A percentile compares a stretch with the other conserved stretches of the same genome.
Evolutionary conservation across 352 stramenopile species (phyloP).

Genomic region (Globisporangium iwayamae): DNA sequence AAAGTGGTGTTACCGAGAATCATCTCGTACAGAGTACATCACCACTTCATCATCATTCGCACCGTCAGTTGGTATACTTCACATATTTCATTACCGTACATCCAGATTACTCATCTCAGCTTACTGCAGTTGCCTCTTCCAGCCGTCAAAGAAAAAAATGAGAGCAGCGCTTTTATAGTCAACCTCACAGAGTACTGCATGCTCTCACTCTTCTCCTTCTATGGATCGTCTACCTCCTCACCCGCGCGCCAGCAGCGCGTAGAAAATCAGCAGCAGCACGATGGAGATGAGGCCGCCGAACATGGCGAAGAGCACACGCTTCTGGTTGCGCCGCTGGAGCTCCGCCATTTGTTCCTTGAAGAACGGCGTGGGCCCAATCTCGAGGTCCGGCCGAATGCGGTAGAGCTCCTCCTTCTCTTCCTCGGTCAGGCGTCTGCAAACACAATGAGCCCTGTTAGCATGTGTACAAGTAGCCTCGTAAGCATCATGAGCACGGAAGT

Average conservation of each 20-base stretch:
- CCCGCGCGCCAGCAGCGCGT: slow-evolving; percentile 38
- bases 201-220: not conserved
- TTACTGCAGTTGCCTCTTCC: too few species aligned
- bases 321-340: slow-evolving; percentile 54
- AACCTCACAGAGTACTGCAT: slow-evolving; percentile 1
- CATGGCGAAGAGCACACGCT: slow-evolving; percentile 68
- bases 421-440: slow-evolving; percentile 53
- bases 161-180: slow-evolving; percentile 10
- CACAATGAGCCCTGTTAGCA: not conserved
- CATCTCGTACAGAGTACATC: too few species aligned
- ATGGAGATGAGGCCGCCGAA: slow-evolving; percentile 69
- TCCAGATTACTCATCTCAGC: too few species aligned
- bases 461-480: not conserved
- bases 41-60: too few species aligned
- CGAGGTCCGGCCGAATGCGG: slow-evolving; percentile 73
- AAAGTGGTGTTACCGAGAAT: too few species aligned
- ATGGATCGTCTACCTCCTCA: slow-evolving; percentile 2
- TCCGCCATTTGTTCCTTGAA: slow-evolving; percentile 58
- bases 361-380: slow-evolving; percentile 58
- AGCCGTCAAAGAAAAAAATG: not conserved
- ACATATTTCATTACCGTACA: too few species aligned
- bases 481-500: not conserved
- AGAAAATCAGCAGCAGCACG: slow-evolving; percentile 67
- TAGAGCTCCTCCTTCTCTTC: slow-evolving; percentile 85
- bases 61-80: too few species aligned